phyloP scores from a whole-genome alignment of 2,329 filamentous ascomycete genomes.

The Fusarium nematophilum region DNA sequence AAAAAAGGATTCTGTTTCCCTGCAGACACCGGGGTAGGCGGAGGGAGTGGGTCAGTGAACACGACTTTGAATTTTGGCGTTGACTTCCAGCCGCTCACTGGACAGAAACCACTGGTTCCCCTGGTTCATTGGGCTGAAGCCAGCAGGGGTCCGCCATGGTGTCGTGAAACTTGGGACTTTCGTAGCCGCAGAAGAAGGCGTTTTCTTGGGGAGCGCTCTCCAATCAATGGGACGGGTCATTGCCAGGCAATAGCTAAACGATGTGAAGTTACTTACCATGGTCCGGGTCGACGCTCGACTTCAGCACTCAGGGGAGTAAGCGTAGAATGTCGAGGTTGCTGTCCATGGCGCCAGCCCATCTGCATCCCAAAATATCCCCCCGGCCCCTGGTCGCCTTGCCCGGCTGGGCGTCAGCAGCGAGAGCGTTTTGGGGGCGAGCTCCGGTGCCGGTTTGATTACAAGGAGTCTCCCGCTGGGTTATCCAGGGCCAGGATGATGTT shows the following conservation, averaged over 20 bases:
- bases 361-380: conserved; percentile 21
- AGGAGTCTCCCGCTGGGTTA: conserved; percentile 1
- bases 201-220: no score
- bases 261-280: no score
- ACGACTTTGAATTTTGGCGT: conserved; percentile 19
- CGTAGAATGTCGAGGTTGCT: no score
- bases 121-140: conserved; percentile 2
- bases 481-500: no score
- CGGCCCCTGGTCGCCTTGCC: conserved; percentile 10
- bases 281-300: no score
- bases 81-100: conserved; percentile 54
- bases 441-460: conserved; percentile 19
- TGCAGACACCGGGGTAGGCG: conserved; percentile 27
- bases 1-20: conserved; percentile 4
- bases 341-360: no score
- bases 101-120: conserved; percentile 13
- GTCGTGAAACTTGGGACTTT: conserved; percentile 1
- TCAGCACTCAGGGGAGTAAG: no score
- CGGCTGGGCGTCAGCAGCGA: conserved; percentile 17
- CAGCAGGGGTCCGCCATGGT: not conserved
- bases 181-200: not conserved
- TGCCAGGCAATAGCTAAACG: no score
- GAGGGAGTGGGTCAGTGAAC: conserved; percentile 41
- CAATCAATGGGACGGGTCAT: no score
- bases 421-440: conserved; percentile 3